Conservation (phyloP, 2,329 filamentous ascomycete genomes). For the Chrysoporthe deuterocubensis region DNA sequence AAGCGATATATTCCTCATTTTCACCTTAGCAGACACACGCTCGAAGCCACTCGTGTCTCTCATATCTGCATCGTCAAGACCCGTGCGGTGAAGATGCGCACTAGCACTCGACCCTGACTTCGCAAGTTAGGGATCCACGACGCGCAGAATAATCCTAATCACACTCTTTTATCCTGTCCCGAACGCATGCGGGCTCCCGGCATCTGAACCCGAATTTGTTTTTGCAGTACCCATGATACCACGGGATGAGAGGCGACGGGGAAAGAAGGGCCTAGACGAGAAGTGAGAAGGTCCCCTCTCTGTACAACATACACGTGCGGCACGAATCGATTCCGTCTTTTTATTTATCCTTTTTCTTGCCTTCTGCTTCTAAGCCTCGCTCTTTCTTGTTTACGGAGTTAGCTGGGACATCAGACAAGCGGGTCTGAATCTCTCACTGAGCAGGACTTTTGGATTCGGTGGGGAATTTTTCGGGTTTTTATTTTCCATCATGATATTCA, state of each 20-base stretch:
- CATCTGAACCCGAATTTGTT: constrained; percentile 9
- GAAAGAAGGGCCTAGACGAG: background rate
- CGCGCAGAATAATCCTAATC: constrained; percentile 24
- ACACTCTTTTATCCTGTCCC: constrained; percentile 18
- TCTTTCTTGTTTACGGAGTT: background rate
- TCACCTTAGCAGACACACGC: background rate
- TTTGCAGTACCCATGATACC: constrained; percentile 26
- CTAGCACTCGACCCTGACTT: constrained; percentile 13
- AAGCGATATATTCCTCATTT: constrained; percentile 1
- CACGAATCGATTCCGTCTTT: background rate
- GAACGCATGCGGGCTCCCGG: constrained; percentile 18
- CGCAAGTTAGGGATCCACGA: constrained; percentile 11
- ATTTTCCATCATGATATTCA: background rate
- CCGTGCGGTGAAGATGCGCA: background rate
- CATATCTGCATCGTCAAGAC: background rate
- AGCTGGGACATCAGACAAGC: background rate
- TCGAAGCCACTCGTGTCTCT: background rate
- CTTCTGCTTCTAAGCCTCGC: background rate
- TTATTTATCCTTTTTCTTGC: background rate
- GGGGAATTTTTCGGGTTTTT: background rate
- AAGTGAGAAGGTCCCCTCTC: background rate
- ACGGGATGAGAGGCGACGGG: constrained; percentile 3
- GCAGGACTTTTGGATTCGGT: background rate
- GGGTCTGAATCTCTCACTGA: background rate
- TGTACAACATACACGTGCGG: background rate